A percentile compares a stretch with the other conserved stretches of the same genome.
Conservation (phyloP, 495 filamentous ascomycete genomes). For the Monascus purpureus region DNA sequence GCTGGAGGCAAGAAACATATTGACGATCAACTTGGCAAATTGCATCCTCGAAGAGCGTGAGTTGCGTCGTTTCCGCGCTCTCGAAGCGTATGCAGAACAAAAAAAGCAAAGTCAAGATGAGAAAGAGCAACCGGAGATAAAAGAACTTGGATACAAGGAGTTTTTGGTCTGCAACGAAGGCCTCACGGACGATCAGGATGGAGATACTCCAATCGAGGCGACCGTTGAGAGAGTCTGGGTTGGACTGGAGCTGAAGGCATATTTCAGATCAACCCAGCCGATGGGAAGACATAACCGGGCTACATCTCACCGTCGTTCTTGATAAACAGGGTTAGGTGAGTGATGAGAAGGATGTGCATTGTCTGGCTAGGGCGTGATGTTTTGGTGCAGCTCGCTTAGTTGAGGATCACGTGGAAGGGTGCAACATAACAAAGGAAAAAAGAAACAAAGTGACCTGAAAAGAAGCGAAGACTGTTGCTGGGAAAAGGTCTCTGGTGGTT, state of each 20-base stretch:
- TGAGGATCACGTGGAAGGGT: no score
- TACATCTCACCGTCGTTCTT: no score
- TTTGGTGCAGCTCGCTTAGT: no score
- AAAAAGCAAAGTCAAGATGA: neutral
- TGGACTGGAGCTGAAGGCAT: slow-evolving; percentile 1
- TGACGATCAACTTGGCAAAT: slow-evolving; percentile 6
- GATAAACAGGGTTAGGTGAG: no score
- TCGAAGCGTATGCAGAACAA: slow-evolving; percentile 3
- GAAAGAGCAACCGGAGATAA: neutral
- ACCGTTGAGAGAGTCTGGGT: slow-evolving; percentile 1
- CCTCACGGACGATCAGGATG: neutral
- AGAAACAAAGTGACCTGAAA: no score
- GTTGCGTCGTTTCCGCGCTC: slow-evolving; percentile 12
- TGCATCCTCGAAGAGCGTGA: slow-evolving; percentile 15
- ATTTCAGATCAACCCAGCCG: no score
- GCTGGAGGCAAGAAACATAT: slow-evolving; percentile 3
- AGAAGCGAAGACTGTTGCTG: no score
- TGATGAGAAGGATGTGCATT: no score
- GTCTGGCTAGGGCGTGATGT: no score
- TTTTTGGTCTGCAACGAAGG: neutral
- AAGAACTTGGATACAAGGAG: slow-evolving; percentile 8
- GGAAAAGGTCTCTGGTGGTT: no score
- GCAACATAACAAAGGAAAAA: no score
- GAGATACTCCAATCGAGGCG: neutral
- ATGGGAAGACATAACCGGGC: no score